phyloP scores from a whole-genome alignment of 2,329 filamentous ascomycete species.

The Ophiostoma sp. region DNA sequence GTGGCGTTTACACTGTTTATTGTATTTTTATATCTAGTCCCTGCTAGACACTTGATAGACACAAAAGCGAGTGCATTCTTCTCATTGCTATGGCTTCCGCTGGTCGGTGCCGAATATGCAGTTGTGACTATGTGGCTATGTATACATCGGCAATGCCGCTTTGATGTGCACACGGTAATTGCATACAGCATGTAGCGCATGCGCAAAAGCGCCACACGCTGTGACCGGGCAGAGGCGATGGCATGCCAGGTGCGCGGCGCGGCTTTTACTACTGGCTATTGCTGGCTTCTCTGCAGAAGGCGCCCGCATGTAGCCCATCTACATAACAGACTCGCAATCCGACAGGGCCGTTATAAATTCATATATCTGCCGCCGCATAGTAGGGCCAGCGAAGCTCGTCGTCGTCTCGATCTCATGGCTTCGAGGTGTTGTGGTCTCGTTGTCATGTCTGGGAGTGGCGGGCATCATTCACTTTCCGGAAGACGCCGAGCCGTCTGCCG shows the following conservation, averaged over 20 bases:
- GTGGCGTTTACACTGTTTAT: background rate
- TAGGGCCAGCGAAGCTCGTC: background rate
- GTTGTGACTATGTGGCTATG: background rate
- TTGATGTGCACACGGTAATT: no score
- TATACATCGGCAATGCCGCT: background rate
- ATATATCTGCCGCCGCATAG: background rate
- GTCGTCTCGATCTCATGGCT: background rate
- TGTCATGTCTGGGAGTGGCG: background rate
- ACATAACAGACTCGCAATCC: background rate
- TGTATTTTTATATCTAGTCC: background rate
- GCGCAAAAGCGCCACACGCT: background rate
- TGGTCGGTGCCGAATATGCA: background rate
- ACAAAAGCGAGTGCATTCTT: background rate
- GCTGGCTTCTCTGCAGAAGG: background rate
- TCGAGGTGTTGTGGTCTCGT: background rate
- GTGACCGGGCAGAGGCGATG: background rate
- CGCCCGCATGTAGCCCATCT: background rate
- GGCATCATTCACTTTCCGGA: conserved; percentile 22
- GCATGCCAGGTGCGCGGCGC: background rate
- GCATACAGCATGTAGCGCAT: no score
- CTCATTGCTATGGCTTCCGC: background rate
- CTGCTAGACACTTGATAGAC: background rate
- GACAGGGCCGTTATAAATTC: background rate
- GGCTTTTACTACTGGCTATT: background rate
- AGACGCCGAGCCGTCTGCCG: background rate